These are phyloP conservation scores for Syncephalastrum sp. DNA, from an alignment of 371 early-diverging fungal species.

Conservation along the genomic window DNA sequence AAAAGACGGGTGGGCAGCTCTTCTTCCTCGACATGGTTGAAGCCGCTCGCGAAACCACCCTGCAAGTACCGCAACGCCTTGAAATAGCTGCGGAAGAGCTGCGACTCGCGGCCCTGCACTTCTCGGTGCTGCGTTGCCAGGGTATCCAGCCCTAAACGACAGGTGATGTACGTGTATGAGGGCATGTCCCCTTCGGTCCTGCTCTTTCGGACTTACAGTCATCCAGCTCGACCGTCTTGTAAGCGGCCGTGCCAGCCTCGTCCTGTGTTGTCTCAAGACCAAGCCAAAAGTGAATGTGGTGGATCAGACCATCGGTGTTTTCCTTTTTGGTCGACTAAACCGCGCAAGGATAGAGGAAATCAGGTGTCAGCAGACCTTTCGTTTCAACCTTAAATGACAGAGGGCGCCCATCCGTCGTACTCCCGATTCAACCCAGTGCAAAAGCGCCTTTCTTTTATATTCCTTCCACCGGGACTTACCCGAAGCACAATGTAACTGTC, in stretches of 20 bases:
- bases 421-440: background rate
- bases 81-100: conserved; percentile 69
- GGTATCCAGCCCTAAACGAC: conserved; percentile 56
- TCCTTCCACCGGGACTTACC: conserved; percentile 33
- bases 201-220: conserved; percentile 55
- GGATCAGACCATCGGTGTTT: conserved; percentile 56
- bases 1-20: conserved; percentile 62
- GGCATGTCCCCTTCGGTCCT: background rate
- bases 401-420: background rate
- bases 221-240: conserved; percentile 88
- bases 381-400: background rate
- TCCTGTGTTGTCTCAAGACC: conserved; percentile 74
- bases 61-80: conserved; percentile 50
- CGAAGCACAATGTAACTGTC: conserved; percentile 80
- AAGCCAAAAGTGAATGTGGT: conserved; percentile 88
- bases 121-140: conserved; percentile 80
- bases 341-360: too few relatives aligned
- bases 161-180: background rate
- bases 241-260: conserved; percentile 88
- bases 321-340: conserved; percentile 66
- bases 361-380: too few relatives aligned
- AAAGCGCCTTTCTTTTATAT: conserved; percentile 4
- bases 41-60: conserved; percentile 82
- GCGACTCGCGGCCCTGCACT: conserved; percentile 68
- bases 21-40: conserved; percentile 68